phyloP scores from a whole-genome alignment of 108 stramenopile species.

The Skeletonema menzelii region DNA sequence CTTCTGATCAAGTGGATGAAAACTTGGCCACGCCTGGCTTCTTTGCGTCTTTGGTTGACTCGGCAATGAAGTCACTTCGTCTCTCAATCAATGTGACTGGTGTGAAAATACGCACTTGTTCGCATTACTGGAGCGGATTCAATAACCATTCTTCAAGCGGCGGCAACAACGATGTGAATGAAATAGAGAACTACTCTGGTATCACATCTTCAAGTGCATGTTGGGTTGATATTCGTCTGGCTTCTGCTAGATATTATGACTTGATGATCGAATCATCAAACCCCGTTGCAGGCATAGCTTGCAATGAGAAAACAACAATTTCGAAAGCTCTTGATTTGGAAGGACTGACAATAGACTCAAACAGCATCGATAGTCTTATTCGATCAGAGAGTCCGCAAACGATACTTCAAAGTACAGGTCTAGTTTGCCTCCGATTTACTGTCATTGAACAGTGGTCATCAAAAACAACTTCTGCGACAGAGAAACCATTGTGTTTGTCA shows the following conservation, averaged over 20 bases:
- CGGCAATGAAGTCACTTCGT: constrained; percentile 43
- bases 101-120: constrained; percentile 18
- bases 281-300: background rate
- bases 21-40: constrained; percentile 16
- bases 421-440: constrained; percentile 3
- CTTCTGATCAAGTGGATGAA: background rate
- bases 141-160: background rate
- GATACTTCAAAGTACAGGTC: constrained; percentile 6
- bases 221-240: constrained; percentile 48
- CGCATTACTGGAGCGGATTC: constrained; percentile 6
- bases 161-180: background rate
- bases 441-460: constrained; percentile 16
- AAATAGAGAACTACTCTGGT: background rate
- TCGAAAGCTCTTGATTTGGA: constrained; percentile 30
- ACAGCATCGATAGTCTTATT: constrained; percentile 2
- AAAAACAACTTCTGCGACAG: too few species aligned
- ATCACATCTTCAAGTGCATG: background rate
- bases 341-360: constrained; percentile 10
- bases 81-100: constrained; percentile 27
- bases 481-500: constrained; percentile 3
- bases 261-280: constrained; percentile 30
- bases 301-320: constrained; percentile 22
- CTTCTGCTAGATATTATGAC: constrained; percentile 59
- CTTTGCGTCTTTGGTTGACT: constrained; percentile 36
- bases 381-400: background rate